phyloP scores from a whole-genome alignment of 495 filamentous ascomycete species.

The Aspergillus leporis region DNA sequence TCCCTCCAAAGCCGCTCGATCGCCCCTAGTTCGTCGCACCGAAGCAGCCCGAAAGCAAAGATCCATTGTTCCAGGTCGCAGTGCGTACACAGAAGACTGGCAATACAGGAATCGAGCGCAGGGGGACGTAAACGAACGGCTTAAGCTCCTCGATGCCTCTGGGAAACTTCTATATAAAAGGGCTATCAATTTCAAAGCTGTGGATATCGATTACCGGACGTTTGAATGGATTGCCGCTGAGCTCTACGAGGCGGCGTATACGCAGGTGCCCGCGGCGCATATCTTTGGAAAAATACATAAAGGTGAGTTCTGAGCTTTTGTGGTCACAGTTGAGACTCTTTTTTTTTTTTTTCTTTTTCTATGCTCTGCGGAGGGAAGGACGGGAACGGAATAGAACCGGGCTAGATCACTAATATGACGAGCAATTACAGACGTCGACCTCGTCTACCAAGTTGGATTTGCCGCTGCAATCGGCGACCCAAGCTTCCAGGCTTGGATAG shows the following conservation, averaged over 20 bases:
- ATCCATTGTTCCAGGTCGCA: not conserved
- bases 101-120: not conserved
- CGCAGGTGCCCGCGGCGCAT: too few species aligned
- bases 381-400: too few species aligned
- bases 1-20: conserved; percentile 5
- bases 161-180: not conserved
- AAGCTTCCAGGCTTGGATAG: conserved; percentile 24
- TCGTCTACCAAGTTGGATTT: conserved; percentile 29
- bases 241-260: too few species aligned
- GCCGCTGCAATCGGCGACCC: conserved; percentile 2
- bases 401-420: not conserved
- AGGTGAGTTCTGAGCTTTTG: too few species aligned
- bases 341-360: too few species aligned
- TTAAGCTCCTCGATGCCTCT: conserved; percentile 1
- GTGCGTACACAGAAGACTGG: not conserved
- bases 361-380: not conserved
- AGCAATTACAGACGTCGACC: conserved; percentile 27
- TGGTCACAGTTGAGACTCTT: too few species aligned
- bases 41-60: not conserved
- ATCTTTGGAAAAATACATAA: too few species aligned
- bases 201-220: conserved; percentile 6
- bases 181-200: not conserved
- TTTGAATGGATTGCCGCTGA: conserved; percentile 20
- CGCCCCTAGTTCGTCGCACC: conserved; percentile 8
- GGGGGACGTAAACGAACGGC: not conserved